phyloP scores from a whole-genome alignment of 2,329 filamentous ascomycete species.

The Ambrosiella xylebori region DNA sequence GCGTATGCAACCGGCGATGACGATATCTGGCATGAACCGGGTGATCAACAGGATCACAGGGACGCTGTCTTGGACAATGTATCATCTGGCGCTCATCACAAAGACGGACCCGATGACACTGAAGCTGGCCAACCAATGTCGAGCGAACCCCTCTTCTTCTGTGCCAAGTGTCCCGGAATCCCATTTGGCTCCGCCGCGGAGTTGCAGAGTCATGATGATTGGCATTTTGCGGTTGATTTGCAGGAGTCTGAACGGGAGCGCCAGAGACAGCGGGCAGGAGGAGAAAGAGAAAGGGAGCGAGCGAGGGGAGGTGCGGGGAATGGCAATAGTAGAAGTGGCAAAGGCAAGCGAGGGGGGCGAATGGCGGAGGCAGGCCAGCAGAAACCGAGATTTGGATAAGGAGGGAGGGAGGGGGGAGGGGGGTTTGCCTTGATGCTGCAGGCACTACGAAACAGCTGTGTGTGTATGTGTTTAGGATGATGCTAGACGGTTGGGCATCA shows the following conservation, averaged over 20 bases:
- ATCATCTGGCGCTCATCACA: neutral
- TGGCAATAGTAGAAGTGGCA: slow-evolving; percentile 17
- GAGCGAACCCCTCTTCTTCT: slow-evolving; percentile 7
- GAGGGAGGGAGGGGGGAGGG: neutral
- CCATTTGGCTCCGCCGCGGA: slow-evolving; percentile 27
- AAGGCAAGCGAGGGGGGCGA: slow-evolving; percentile 19
- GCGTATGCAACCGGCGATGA: neutral
- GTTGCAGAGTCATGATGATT: slow-evolving; percentile 67
- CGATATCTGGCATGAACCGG: neutral
- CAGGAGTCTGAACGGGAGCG: slow-evolving; percentile 35
- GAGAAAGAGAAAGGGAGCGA: neutral
- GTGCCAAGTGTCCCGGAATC: slow-evolving; percentile 1
- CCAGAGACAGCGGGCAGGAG: neutral
- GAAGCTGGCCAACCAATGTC: neutral
- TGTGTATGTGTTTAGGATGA: neutral
- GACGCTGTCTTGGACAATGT: neutral
- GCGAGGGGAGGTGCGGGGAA: neutral
- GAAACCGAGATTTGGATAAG: slow-evolving; percentile 41
- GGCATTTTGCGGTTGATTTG: slow-evolving; percentile 83
- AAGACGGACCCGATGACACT: neutral
- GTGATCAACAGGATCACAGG: neutral
- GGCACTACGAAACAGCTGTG: neutral
- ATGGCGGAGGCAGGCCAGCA: slow-evolving; percentile 41
- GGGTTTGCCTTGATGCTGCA: neutral
- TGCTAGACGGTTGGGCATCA: neutral